phyloP scores from a whole-genome alignment of 2,329 filamentous ascomycete species.

The Ilyonectria sp. region DNA sequence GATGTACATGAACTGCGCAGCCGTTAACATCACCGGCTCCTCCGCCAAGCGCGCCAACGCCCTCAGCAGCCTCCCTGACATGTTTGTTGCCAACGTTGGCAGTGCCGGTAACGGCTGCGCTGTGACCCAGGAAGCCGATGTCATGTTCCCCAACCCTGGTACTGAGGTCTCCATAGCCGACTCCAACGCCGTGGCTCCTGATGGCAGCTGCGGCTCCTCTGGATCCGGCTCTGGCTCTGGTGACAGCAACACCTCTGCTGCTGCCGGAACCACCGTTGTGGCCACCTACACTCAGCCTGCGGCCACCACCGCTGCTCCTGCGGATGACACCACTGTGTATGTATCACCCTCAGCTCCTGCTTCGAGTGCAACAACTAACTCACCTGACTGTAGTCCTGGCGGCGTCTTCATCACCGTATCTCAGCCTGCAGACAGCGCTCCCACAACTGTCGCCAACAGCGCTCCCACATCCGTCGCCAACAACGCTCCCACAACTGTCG shows the following conservation, averaged over 20 bases:
- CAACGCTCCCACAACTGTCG: constrained; percentile 21
- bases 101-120: constrained; percentile 37
- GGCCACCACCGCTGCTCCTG: constrained; percentile 39
- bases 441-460: constrained; percentile 20
- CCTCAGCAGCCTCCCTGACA: constrained; percentile 72
- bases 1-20: constrained; percentile 90
- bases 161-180: constrained; percentile 62
- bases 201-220: constrained; percentile 50
- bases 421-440: constrained; percentile 25
- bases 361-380: constrained; percentile 28
- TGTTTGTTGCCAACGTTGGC: constrained; percentile 80
- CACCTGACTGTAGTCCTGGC: constrained; percentile 54
- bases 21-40: constrained; percentile 71
- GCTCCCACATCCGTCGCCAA: constrained; percentile 12
- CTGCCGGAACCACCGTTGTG: constrained; percentile 29
- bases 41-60: constrained; percentile 52
- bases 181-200: constrained; percentile 54
- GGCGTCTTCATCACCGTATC: constrained; percentile 60
- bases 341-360: constrained; percentile 35
- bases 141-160: constrained; percentile 78
- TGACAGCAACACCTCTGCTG: constrained; percentile 25
- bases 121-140: constrained; percentile 69
- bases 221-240: constrained; percentile 42
- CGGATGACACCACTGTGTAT: constrained; percentile 45
- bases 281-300: constrained; percentile 44